Base-by-base conservation (phyloP, 2,329 filamentous ascomycete species). In the Claviceps sp. region DNA sequence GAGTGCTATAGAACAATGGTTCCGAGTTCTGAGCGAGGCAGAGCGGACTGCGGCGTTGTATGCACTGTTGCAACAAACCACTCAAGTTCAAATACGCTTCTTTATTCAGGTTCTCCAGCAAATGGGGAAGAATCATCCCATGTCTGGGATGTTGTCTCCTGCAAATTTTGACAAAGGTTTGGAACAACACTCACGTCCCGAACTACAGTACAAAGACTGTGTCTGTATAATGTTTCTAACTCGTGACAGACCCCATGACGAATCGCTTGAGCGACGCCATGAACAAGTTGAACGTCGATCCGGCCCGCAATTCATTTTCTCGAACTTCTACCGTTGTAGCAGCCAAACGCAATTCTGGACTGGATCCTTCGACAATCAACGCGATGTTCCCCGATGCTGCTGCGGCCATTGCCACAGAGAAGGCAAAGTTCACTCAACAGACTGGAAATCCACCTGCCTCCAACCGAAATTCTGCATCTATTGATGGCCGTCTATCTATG, bases 1-100 rank as follows among this genome's bases (percentile, higher is more conserved):
- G 55, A 96, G 89, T 66, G 93, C 93, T 60, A 98, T 98, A 64
- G 93, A 98, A 72, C 93, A 98, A 74, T 98, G 93, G 93, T 98
- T 98, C 70, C 85, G 90, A 56, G 93, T 98, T 51, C 75, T 98
- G 58, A 97, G 91, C 64, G 93, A 97, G 71, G 90, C 93, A 30
- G 93, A 98, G 71, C 81, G 93, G 56, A 98, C 93, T 20, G 93
- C 93, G 56, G 93, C 93, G 48, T 73, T 97, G 54, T 98, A 98
- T 67, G 91, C 93, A 55, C 75, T 98, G 60, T 77, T 98, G 54
- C 93, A 98, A 73, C 93, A 98, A 76, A 97, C 93, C 5, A 98
- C 93, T 4, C 93, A 97, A 71, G 91, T 98, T 55, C 93, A 98
- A 72, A 95, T 97, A 65, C 84, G 93, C 52, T 98, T 98, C 76